Evolutionary conservation across 768 basidiomycete genomes (phyloP).

Genomic region (Symmetrospora coprosmae): DNA sequence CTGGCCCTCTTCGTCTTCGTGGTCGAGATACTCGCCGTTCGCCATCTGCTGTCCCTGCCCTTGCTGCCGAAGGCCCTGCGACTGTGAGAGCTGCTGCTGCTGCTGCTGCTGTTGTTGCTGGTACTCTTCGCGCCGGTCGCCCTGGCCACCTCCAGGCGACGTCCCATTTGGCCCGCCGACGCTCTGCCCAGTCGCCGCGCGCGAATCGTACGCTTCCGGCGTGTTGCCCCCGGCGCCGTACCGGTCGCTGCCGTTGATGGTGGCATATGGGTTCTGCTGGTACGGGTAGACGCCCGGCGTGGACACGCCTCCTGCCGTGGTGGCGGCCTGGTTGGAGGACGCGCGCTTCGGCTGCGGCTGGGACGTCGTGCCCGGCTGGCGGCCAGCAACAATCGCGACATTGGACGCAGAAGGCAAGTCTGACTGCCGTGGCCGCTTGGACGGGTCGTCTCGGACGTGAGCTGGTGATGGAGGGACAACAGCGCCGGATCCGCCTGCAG

Average conservation of each 20-base stretch:
- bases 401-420: slow-evolving; percentile 46
- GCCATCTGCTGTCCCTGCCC: slow-evolving; percentile 7
- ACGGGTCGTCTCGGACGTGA: slow-evolving; percentile 60
- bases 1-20: slow-evolving; percentile 23
- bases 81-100: slow-evolving; percentile 7
- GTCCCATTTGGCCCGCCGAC: background rate
- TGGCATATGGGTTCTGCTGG: background rate
- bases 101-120: too few relatives aligned
- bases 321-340: slow-evolving; percentile 17
- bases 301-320: slow-evolving; percentile 18
- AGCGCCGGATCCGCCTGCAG: slow-evolving; percentile 19
- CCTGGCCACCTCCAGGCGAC: background rate
- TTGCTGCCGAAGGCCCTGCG: background rate
- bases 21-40: slow-evolving; percentile 25
- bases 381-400: slow-evolving; percentile 43
- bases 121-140: background rate
- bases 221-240: background rate
- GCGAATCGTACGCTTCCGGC: too few relatives aligned
- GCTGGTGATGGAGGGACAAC: slow-evolving; percentile 57
- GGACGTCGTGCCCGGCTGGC: slow-evolving; percentile 50
- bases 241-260: background rate
- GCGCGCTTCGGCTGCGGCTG: slow-evolving; percentile 34
- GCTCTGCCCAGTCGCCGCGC: too few relatives aligned
- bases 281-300: slow-evolving; percentile 26
- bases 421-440: slow-evolving; percentile 44